Percentiles rank a stretch among this genome's conserved stretches.
phyloP scores from a whole-genome alignment of 73 alveolate species.

The Stentor roeselii region DNA sequence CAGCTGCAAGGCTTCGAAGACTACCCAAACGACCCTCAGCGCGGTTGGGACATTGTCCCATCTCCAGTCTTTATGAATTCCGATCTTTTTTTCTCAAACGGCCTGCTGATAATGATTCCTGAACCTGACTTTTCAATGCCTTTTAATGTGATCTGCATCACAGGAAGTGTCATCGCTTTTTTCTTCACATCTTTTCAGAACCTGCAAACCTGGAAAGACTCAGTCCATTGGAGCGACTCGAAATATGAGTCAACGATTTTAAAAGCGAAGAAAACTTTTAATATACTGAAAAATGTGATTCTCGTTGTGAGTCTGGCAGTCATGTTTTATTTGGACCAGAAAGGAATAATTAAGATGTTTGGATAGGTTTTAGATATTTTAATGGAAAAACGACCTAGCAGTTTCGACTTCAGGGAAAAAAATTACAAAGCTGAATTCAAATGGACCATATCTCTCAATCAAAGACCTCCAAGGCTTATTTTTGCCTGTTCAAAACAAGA shows the following conservation, averaged over 20 bases:
- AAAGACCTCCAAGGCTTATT: not conserved
- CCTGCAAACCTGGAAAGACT: constrained; percentile 1
- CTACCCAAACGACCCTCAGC: constrained; percentile 50
- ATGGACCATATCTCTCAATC: not conserved
- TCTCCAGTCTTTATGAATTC: no score
- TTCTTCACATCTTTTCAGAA: constrained; percentile 14
- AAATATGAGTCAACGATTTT: constrained; percentile 1
- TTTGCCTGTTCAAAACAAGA: not conserved
- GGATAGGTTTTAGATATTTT: no score
- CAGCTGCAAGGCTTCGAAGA: constrained; percentile 38
- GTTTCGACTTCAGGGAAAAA: not conserved
- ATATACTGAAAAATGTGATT: constrained; percentile 23
- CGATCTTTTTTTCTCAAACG: constrained; percentile 21
- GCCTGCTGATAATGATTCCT: constrained; percentile 26
- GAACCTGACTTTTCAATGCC: constrained; percentile 67
- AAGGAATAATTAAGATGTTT: not conserved
- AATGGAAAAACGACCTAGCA: not conserved
- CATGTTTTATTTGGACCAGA: not conserved
- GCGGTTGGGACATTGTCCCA: constrained; percentile 54
- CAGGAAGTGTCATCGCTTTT: constrained; percentile 46
- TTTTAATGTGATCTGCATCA: constrained; percentile 49
- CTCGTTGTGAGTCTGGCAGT: not conserved
- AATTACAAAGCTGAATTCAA: not conserved
- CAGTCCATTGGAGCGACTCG: constrained; percentile 2
- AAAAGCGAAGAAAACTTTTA: constrained; percentile 23